phyloP scores from a whole-genome alignment of 2,329 filamentous ascomycete species.

The Botrytis cinerea region DNA sequence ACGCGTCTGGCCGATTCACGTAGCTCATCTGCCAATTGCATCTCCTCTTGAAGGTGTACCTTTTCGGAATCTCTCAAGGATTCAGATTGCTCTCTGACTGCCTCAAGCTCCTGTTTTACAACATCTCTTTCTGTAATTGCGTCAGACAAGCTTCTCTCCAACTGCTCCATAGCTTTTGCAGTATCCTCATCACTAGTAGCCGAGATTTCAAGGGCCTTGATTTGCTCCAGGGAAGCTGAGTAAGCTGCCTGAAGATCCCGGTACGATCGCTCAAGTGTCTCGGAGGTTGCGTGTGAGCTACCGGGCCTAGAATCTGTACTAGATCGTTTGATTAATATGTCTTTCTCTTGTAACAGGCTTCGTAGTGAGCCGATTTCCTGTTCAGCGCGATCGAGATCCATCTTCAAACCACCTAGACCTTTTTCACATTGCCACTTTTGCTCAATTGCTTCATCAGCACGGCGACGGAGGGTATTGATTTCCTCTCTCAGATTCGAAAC shows the following conservation, averaged over 20 bases:
- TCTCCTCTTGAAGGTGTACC: constrained; percentile 59
- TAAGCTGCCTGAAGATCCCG: constrained; percentile 74
- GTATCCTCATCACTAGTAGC: constrained; percentile 59
- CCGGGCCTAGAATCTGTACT: constrained; percentile 44
- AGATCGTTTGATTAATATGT: constrained; percentile 67
- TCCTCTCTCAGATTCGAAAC: constrained; percentile 79
- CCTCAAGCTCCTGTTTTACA: constrained; percentile 64
- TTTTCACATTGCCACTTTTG: constrained; percentile 97
- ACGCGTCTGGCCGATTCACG: constrained; percentile 73
- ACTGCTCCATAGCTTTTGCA: constrained; percentile 60
- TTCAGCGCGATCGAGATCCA: constrained; percentile 94
- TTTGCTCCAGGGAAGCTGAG: constrained; percentile 63
- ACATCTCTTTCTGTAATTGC: constrained; percentile 72
- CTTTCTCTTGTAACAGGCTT: constrained; percentile 75
- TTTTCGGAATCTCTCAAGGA: constrained; percentile 58
- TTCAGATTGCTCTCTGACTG: constrained; percentile 63
- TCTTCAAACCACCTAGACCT: constrained; percentile 83
- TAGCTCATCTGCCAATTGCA: constrained; percentile 68
- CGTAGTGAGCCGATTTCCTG: constrained; percentile 87
- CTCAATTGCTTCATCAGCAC: constrained; percentile 90
- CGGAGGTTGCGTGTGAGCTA: constrained; percentile 61
- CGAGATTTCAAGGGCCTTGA: constrained; percentile 63
- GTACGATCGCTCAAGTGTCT: constrained; percentile 73
- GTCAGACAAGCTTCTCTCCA: constrained; percentile 68
- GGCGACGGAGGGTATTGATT: constrained; percentile 77